phyloP scores from a whole-genome alignment of 257 asterid genomes.

The Avicennia marina region DNA sequence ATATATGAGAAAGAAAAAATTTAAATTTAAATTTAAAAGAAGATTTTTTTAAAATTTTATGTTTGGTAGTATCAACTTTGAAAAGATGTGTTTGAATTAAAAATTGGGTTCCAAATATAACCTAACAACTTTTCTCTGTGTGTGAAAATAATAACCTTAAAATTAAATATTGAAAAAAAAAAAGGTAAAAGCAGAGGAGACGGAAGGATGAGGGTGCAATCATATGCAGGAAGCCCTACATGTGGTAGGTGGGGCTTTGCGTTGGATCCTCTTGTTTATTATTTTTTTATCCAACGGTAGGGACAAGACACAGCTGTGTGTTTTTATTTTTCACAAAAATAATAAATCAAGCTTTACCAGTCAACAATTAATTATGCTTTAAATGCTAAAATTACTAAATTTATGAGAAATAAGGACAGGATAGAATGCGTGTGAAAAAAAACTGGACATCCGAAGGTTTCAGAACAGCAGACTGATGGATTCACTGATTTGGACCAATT shows the following conservation, averaged over 20 bases:
- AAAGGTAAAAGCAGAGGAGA: too few species aligned
- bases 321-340: constrained; percentile 11
- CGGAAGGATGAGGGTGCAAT: constrained; percentile 13
- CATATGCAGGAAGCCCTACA: constrained; percentile 27
- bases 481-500: constrained; percentile 8
- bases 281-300: constrained; percentile 17
- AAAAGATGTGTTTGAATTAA: too few species aligned
- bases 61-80: too few species aligned
- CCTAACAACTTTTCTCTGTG: too few species aligned
- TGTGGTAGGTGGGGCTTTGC: constrained; percentile 38
- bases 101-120: too few species aligned
- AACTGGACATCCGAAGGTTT: constrained; percentile 2
- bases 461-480: constrained; percentile 4
- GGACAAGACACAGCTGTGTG: constrained; percentile 30
- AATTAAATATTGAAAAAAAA: neutral
- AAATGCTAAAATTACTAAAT: constrained; percentile 23
- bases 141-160: neutral
- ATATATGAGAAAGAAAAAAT: too few species aligned
- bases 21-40: too few species aligned
- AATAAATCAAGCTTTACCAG: constrained; percentile 15
- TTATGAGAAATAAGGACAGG: too few species aligned
- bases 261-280: constrained; percentile 13
- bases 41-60: too few species aligned
- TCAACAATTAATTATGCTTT: constrained; percentile 24
- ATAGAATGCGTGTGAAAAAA: constrained; percentile 16